Evolutionary conservation across 1,284 basidiomycete species (phyloP), one percentile per base, ranked within the genome.

Genomic region (Ustilago esculenta): DNA sequence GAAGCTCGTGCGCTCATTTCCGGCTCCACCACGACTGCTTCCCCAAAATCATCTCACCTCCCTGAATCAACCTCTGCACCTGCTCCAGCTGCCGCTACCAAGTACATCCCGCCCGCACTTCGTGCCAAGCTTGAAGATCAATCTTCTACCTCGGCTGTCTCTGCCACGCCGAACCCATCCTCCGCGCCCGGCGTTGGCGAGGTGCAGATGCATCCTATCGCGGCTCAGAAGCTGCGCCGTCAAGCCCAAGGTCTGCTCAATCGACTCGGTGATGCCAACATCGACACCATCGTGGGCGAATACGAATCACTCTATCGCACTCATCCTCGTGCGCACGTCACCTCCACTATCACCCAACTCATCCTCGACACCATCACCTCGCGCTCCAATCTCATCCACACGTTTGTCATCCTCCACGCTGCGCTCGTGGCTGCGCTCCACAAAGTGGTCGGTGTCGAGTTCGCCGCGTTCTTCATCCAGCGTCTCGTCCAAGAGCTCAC

Each of bases 221-320:
- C 29, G 85, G 56, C 84, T 81, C 49, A 86, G 84, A 92, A 91
- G 81, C 85, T 97, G 20, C 88, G 85, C 7, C 87, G 90, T 48
- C 91, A 91, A 73, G 83, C 92, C 12, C 94, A 96, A 82, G 94
- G 94, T 80, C 84, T 92, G 9, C 85, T 97, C 44, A 97, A 97
- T 82, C 87, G 91, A 89, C 92, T 77, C 56, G 84, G 90, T 73
- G 94, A 97, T 81, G 90, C 90, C 81, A 98, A 98, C 75, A 89
- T 98, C 56, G 86, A 88, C 9, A 86, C 87, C 0, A 92, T 98
- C 39, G 79, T 97, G 7, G 87, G 88, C 41, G 87, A 88, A 41
- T 85, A 95, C 24, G 91, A 95, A 75, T 87, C 87, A 4, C 81
- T 93, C 8, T 97, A 95, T 80, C 85, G 90, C 52, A 87, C 88